Base-by-base conservation (phyloP, 1,139 yeast species). In the Taphrina pruni region DNA sequence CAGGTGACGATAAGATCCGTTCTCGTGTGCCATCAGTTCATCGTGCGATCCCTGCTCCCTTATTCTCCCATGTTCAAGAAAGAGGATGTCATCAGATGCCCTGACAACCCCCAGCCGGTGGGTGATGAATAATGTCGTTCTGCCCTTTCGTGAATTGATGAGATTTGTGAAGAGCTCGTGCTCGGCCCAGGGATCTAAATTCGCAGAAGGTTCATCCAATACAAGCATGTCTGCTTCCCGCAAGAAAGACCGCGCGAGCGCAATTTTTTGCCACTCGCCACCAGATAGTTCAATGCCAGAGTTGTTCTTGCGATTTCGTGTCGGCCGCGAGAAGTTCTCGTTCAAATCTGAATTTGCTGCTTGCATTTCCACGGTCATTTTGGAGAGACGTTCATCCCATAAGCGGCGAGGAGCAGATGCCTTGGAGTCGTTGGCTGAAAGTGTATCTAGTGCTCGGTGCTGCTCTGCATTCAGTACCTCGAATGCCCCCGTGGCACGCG, bases 171-270 rank as follows among this genome's bases (percentile, higher is more conserved):
- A 64, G 4, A 64, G 46, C 36, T 64, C 68, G 39, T 55, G 56
- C 41, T 94, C 99, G 0, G 99, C 94, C 76, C 92, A 96, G 43
- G 92, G 97, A 79, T 94, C 99, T 65, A 94, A 97, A 1, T 97
- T 97, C 1, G 98, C 97, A 3, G 98, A 93, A 14, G 98, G 98
- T 80, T 94, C 99, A 78, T 94, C 99, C 74, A 93, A 81, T 8
- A 92, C 90, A 72, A 92, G 82, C 61, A 93, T n/a, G 12, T 35
- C 51, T 20, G 46, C 52, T 5, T 51, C 61, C 12, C 56, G 68
- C 56, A 64, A 32, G 56, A 64, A 64, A 12, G 61, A 55, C 9
- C 68, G 55, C n/a, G 60, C 50, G 17, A 64, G 48, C 26, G 68
- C 68, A 2, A 64, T 43, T n/a, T 64, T 64, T 26, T 64, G 68